phyloP scores from a whole-genome alignment of 805 yeast species.

The Metschnikowia lunata region DNA sequence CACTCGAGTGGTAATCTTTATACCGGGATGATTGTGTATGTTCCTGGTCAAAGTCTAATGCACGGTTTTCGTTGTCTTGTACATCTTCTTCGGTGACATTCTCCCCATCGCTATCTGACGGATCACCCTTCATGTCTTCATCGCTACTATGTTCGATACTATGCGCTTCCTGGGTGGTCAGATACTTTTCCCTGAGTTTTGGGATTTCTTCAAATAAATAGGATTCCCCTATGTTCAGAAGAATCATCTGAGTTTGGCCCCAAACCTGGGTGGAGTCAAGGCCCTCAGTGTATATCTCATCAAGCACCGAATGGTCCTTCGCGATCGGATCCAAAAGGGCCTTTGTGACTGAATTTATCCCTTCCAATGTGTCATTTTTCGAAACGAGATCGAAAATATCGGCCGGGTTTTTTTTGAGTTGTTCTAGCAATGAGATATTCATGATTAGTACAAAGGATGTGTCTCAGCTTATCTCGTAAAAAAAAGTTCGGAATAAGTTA shows the following conservation, averaged over 20 bases:
- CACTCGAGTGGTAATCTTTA: too few relatives aligned
- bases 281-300: conserved; percentile 80
- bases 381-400: conserved; percentile 12
- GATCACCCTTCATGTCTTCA: conserved; percentile 20
- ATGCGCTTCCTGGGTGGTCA: conserved; percentile 13
- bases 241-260: conserved; percentile 85
- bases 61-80: neutral
- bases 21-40: too few relatives aligned
- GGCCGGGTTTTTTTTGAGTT: conserved; percentile 13
- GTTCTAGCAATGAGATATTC: neutral
- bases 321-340: conserved; percentile 56
- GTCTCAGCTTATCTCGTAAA: neutral
- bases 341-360: conserved; percentile 40
- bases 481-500: conserved; percentile 1
- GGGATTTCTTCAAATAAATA: conserved; percentile 56
- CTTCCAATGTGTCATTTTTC: conserved; percentile 6
- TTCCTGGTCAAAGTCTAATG: neutral
- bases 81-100: conserved; percentile 2
- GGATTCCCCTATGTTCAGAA: conserved; percentile 70
- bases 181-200: conserved; percentile 36
- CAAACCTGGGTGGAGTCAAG: conserved; percentile 87
- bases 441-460: too few relatives aligned
- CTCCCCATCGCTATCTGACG: conserved; percentile 13
- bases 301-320: conserved; percentile 56
- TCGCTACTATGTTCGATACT: conserved; percentile 20